Conservation (phyloP, 1,284 basidiomycete species). For the Clitocybe nebularis region DNA sequence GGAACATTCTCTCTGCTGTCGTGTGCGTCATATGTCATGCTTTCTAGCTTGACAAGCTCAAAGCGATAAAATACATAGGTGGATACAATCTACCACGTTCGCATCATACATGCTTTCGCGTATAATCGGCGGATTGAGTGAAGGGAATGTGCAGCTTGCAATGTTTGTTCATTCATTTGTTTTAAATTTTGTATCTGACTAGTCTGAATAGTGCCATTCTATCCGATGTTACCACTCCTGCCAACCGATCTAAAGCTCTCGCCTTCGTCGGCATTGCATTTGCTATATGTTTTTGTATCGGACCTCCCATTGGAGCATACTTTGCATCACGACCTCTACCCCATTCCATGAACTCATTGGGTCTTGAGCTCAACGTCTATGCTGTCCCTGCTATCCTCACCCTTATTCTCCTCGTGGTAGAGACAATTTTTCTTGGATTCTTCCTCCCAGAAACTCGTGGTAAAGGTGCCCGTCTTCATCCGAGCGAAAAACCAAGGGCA, state of each 20-base stretch:
- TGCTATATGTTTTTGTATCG: conserved; percentile 86
- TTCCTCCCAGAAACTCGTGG: conserved; percentile 78
- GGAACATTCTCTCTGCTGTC: conserved; percentile 84
- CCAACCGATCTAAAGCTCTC: conserved; percentile 78
- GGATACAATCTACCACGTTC: conserved; percentile 86
- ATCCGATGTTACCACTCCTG: conserved; percentile 79
- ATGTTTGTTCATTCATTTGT: conserved; percentile 45
- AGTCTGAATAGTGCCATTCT: conserved; percentile 68
- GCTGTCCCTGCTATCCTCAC: conserved; percentile 80
- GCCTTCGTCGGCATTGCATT: conserved; percentile 92
- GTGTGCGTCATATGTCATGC: conserved; percentile 49
- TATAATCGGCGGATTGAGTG: conserved; percentile 84
- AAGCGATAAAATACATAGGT: conserved; percentile 44
- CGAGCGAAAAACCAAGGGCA: conserved; percentile 19
- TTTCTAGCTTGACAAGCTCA: not conserved
- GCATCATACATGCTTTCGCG: conserved; percentile 85
- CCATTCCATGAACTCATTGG: conserved; percentile 50
- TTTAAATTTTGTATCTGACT: not conserved
- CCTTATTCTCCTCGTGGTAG: conserved; percentile 62
- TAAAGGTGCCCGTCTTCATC: conserved; percentile 24
- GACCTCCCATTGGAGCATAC: conserved; percentile 80
- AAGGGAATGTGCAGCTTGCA: conserved; percentile 82
- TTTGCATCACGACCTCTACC: conserved; percentile 72
- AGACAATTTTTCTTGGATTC: conserved; percentile 70
- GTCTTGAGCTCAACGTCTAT: conserved; percentile 77